Percentiles rank a stretch among this genome's conserved stretches.
Evolutionary conservation across 495 filamentous ascomycete genomes (phyloP).

Genomic region (Amorphotheca resinae): DNA sequence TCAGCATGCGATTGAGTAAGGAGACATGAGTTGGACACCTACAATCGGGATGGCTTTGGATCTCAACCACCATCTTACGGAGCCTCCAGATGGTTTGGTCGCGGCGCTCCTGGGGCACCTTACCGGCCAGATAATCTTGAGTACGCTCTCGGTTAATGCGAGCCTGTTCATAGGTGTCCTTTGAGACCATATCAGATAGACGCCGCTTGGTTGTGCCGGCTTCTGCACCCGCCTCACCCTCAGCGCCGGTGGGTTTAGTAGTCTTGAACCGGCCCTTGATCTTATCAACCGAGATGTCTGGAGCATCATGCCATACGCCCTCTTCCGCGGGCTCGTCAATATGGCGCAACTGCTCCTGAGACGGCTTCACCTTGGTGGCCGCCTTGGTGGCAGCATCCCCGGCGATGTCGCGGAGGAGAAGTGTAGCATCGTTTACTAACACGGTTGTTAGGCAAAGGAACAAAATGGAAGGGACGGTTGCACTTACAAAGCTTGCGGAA

Average conservation of each 20-base stretch:
- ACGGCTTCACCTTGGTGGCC: conserved; percentile 66
- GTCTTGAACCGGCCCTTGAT: conserved; percentile 53
- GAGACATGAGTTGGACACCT: conserved; percentile 21
- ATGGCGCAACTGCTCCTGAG: conserved; percentile 60
- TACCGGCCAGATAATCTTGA: conserved; percentile 62
- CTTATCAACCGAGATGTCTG: conserved; percentile 58
- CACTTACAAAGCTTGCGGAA: conserved; percentile 83
- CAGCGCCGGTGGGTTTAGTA: conserved; percentile 37
- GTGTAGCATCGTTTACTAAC: conserved; percentile 82
- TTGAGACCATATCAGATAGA: conserved; percentile 39
- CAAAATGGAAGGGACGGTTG: background rate
- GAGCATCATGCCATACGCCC: conserved; percentile 87
- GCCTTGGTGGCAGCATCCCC: conserved; percentile 79
- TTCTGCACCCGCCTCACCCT: conserved; percentile 42
- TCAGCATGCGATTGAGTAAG: background rate
- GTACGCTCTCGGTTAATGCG: conserved; percentile 42
- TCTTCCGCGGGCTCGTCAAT: conserved; percentile 78
- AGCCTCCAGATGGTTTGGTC: conserved; percentile 86
- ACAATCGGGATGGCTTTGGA: conserved; percentile 88
- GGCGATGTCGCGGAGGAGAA: conserved; percentile 77
- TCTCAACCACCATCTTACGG: conserved; percentile 96
- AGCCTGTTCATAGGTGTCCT: conserved; percentile 50
- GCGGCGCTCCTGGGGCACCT: conserved; percentile 87
- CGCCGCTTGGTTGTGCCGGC: conserved; percentile 35
- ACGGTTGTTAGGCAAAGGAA: conserved; percentile 20